Base-by-base conservation (phyloP, 139 green algal genomes). In the Volvox reticuliferus region DNA sequence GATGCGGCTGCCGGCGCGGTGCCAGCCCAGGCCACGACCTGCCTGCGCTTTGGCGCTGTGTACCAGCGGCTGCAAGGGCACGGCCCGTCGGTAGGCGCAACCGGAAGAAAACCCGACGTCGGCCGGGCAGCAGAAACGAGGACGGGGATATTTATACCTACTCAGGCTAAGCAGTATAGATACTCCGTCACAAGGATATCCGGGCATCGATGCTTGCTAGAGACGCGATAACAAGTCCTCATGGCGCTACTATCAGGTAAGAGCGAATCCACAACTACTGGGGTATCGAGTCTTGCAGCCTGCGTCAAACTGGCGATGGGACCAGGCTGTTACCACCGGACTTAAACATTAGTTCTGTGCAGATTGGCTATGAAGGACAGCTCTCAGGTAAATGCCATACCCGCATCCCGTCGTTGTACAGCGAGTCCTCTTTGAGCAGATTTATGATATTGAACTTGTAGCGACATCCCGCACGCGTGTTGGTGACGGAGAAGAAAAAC, bases 381-480 rank as follows among this genome's bases (percentile, higher is more conserved):
- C 44, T 9, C 44, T 55, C 44, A 5, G 44, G 16, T 28, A 73
- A 73, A 24, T 30, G 65, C 26, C 79, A 24, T 44, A 90, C 86
- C 86, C 83, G 94, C 94, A 97, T 95, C 17, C 96, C 96, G 28
- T 92, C 80, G 77, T 95, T 92, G 93, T 97, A 97, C 78, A 97
- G 88, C 18, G 83, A 94, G 79, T 96, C 94, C 18, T 94, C 88
- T 92, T 97, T 97, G 33, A 91, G 82, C 71, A 97, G 78, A 89
- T 97, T 97, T 82, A 97, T 95, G 78, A 97, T 92, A 91, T 97
- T 97, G 91, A 97, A 93, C 93, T 95, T 95, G 92, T 97, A 97
- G 28, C 69, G 44, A 69, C 65, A 68, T 2, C 93, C 93, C 32
- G 83, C 37, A 0, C 92, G 89, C n/a, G 81, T 93, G 89, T 96